These are phyloP conservation scores for Skeletonema tropicum DNA, from an alignment of 108 stramenopile genomes.

Conservation along the genomic window DNA sequence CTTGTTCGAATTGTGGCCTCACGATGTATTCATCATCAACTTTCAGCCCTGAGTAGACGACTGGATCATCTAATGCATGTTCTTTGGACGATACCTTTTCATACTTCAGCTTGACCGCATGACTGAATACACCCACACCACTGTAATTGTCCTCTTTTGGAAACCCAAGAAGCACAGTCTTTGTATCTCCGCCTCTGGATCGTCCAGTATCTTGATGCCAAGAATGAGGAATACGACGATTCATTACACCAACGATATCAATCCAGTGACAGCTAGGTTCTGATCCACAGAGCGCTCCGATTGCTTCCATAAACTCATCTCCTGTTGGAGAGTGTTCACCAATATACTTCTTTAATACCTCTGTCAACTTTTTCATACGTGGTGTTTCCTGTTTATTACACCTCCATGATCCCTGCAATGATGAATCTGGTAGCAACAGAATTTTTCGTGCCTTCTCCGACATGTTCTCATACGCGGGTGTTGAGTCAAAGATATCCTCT, in stretches of 20 bases:
- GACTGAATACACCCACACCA: conserved; percentile 76
- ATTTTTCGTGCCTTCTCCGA: conserved; percentile 67
- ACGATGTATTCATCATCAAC: conserved; percentile 69
- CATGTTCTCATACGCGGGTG: conserved; percentile 64
- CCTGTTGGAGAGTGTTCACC: conserved; percentile 66
- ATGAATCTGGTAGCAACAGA: conserved; percentile 72
- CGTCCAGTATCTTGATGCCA: conserved; percentile 77
- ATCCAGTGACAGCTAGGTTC: conserved; percentile 76
- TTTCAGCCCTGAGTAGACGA: conserved; percentile 55
- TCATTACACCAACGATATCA: conserved; percentile 74
- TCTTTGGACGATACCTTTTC: conserved; percentile 48
- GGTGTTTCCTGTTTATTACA: conserved; percentile 24
- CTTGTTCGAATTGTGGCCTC: conserved; percentile 57
- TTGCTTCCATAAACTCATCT: conserved; percentile 66
- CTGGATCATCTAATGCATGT: conserved; percentile 62
- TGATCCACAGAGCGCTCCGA: conserved; percentile 67
- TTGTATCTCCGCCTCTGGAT: conserved; percentile 38
- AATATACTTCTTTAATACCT: conserved; percentile 47
- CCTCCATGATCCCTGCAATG: conserved; percentile 79
- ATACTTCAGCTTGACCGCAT: conserved; percentile 60
- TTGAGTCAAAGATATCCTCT: conserved; percentile 76
- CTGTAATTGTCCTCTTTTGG: conserved; percentile 66
- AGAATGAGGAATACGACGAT: conserved; percentile 63
- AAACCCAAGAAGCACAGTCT: conserved; percentile 80
- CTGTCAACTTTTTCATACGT: conserved; percentile 57